Evolutionary conservation across 2,329 filamentous ascomycete genomes (phyloP).

Genomic region (Thielaviopsis punctulata): DNA sequence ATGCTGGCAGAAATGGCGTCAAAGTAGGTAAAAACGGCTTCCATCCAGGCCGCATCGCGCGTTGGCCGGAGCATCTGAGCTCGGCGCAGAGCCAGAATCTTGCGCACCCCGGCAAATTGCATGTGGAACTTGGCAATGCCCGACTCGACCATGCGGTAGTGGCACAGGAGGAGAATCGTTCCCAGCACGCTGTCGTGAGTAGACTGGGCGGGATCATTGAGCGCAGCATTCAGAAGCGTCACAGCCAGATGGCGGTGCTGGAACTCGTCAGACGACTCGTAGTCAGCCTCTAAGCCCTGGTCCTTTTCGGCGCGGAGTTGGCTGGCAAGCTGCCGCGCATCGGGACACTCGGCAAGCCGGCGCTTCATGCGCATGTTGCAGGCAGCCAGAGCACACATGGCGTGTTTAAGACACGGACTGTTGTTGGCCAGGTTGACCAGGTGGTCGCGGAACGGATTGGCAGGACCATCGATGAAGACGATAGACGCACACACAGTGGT

Average conservation of each 20-base stretch:
- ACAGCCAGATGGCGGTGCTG: slow-evolving; percentile 71
- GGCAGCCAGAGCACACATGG: slow-evolving; percentile 72
- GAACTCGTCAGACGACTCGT: slow-evolving; percentile 46
- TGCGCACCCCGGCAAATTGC: slow-evolving; percentile 84
- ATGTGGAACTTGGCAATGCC: slow-evolving; percentile 86
- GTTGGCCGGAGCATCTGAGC: slow-evolving; percentile 24
- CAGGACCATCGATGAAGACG: slow-evolving; percentile 73
- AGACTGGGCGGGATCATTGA: slow-evolving; percentile 58
- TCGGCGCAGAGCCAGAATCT: slow-evolving; percentile 64
- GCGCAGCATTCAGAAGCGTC: slow-evolving; percentile 63
- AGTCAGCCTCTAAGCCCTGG: slow-evolving; percentile 22
- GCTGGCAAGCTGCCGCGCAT: slow-evolving; percentile 32
- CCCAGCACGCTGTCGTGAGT: slow-evolving; percentile 76
- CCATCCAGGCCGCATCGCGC: slow-evolving; percentile 73
- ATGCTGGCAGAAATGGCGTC: slow-evolving; percentile 84
- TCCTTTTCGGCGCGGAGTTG: slow-evolving; percentile 29
- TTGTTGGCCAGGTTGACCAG: slow-evolving; percentile 60
- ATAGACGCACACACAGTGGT: slow-evolving; percentile 83
- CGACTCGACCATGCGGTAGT: slow-evolving; percentile 87
- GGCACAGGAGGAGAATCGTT: slow-evolving; percentile 71
- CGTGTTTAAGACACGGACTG: slow-evolving; percentile 76
- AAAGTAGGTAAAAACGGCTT: slow-evolving; percentile 84
- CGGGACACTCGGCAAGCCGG: slow-evolving; percentile 44
- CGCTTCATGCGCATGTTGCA: slow-evolving; percentile 82
- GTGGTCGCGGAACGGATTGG: slow-evolving; percentile 73